Conservation (phyloP, 225 moss, liverwort and hornwort species). For the Ulota crispa region DNA sequence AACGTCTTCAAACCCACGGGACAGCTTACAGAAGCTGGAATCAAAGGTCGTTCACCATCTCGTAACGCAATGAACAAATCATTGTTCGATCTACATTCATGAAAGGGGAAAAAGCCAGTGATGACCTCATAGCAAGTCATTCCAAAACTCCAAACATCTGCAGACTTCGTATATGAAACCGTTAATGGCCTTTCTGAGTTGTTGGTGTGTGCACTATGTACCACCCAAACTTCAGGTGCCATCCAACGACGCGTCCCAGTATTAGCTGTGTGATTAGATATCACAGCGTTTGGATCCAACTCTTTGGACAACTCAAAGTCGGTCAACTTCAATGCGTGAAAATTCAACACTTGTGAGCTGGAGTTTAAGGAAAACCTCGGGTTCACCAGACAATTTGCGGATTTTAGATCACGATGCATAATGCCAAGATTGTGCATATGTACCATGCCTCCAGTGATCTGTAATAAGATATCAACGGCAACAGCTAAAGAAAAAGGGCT, state of each 20-base stretch:
- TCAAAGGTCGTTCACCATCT: neutral
- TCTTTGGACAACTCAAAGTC: neutral
- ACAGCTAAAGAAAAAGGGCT: neutral
- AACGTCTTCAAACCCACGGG: neutral
- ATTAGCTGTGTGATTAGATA: neutral
- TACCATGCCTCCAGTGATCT: slow-evolving; percentile 18
- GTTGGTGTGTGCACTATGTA: neutral
- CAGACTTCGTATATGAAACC: neutral
- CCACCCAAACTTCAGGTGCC: slow-evolving; percentile 15
- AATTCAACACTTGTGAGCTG: neutral
- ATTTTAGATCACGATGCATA: slow-evolving; percentile 32
- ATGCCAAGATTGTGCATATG: neutral
- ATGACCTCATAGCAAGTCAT: slow-evolving; percentile 12
- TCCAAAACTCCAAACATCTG: slow-evolving; percentile 15
- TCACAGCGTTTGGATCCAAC: neutral
- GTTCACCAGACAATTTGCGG: slow-evolving; percentile 21
- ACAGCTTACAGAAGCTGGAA: neutral
- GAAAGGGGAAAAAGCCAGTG: neutral
- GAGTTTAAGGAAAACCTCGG: neutral
- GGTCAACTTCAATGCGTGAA: neutral
- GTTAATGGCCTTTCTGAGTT: accelerated
- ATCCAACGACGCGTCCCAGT: neutral
- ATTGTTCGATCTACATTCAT: accelerated
- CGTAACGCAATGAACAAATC: accelerated
- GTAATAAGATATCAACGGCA: neutral